Base-by-base conservation (phyloP, 2,329 filamentous ascomycete genomes). In the Paraphaeosphaeria minitans region DNA sequence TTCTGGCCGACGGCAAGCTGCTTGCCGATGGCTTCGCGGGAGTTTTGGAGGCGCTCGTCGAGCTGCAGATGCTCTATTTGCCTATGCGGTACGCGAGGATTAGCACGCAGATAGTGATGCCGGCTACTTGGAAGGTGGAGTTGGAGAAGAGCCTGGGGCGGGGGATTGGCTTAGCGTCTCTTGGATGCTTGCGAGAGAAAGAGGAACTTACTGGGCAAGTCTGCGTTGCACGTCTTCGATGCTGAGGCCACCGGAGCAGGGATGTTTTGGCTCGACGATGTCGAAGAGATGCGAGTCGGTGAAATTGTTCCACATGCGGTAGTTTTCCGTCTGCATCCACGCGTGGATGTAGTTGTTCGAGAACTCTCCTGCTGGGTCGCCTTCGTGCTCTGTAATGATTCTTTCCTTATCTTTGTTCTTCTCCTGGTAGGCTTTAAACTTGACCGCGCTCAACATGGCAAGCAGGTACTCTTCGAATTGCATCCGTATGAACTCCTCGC, bases 381-480 rank as follows among this genome's bases (percentile, higher is more conserved):
- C 92, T 61, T 96, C 92, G 22, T 81, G 71, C 29, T 82, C 80
- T n/a, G 85, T 82, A 41, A 90, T 82, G 55, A 88, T 81, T 63
- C 85, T 87, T 6, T 88, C 81, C 65, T 90, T 75, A 61, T 79
- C 73, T 63, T 79, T 76, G 67, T 82, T 73, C 62, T 70, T 76
- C 52, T 74, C 75, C 54, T 78, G 72, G 65, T 80, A 82, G 39
- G 77, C 68, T 76, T 93, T 93, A 74, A 96, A 98, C 75, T 97
- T 97, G 66, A 93, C 90, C 0, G 91, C 88, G 0, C 93, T 91
- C 45, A 98, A 86, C 62, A 99, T 84, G 0, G 93, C 92, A 24
- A 98, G 84, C 6, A 99, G 85, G 73, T 99, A 99, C 71, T 97
- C 93, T 78, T 99, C 95, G 63, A 99, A 99, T 71, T 98, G 94